Conservation (phyloP, 129 eudicot species). For the Dittrichia graveolens region DNA sequence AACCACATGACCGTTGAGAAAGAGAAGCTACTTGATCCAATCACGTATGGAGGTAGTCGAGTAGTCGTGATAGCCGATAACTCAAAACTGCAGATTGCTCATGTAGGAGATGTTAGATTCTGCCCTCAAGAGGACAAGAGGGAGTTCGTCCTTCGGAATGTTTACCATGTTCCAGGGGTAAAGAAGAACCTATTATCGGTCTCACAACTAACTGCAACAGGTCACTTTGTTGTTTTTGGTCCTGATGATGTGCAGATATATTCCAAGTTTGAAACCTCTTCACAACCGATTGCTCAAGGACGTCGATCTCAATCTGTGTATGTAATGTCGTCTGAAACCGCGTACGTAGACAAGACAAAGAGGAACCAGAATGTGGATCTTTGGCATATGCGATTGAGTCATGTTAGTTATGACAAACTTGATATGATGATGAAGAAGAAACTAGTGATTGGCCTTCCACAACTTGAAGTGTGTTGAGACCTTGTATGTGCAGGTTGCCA, state of each 20-base stretch:
- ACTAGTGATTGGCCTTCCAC: background rate
- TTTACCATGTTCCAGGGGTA: background rate
- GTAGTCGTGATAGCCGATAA: background rate
- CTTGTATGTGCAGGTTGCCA: background rate
- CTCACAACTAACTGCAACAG: background rate
- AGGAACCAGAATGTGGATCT: background rate
- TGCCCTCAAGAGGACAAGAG: background rate
- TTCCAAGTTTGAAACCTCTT: background rate
- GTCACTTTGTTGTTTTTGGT: background rate
- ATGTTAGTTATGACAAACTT: background rate
- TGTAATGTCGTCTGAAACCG: background rate
- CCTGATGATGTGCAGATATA: background rate
- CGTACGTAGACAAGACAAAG: background rate
- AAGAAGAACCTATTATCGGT: background rate
- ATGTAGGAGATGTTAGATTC: background rate
- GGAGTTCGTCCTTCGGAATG: background rate
- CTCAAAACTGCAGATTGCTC: background rate
- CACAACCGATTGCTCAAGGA: background rate
- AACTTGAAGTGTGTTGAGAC: background rate
- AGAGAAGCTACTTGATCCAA: background rate
- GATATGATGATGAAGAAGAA: background rate
- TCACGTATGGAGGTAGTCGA: background rate
- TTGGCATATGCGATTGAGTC: background rate
- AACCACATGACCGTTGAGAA: background rate
- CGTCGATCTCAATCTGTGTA: background rate